phyloP scores from a whole-genome alignment of 768 basidiomycete genomes.

The Mycena rebaudengoi region DNA sequence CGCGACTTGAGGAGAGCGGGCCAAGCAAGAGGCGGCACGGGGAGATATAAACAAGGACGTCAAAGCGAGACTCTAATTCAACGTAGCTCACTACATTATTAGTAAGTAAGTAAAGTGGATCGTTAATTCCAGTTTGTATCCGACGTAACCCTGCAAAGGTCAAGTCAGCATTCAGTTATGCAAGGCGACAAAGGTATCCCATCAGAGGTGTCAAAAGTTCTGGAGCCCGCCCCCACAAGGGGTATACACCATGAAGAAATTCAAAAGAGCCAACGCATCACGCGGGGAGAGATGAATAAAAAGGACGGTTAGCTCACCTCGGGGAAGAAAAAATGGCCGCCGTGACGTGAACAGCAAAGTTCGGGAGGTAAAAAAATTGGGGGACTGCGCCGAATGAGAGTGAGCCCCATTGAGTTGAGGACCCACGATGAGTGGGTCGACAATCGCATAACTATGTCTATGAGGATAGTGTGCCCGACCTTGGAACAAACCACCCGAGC shows the following conservation, averaged over 20 bases:
- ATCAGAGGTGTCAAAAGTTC: constrained; percentile 70
- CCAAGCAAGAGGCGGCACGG: constrained; percentile 62
- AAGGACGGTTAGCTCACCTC: constrained; percentile 30
- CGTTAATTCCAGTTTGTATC: not conserved
- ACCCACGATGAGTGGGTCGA: constrained; percentile 47
- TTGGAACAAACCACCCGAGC: constrained; percentile 52
- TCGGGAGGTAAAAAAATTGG: constrained; percentile 64
- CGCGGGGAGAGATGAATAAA: constrained; percentile 34
- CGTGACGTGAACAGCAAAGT: constrained; percentile 55
- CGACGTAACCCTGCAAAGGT: constrained; percentile 2
- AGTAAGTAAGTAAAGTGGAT: not conserved
- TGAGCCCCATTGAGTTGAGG: constrained; percentile 93
- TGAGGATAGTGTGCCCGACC: constrained; percentile 70
- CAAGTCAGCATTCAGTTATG: not conserved
- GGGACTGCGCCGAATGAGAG: constrained; percentile 71
- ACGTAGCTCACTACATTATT: not conserved
- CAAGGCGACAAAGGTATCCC: not conserved
- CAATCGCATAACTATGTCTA: constrained; percentile 92
- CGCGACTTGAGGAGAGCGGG: constrained; percentile 76
- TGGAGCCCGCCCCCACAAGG: constrained; percentile 74
- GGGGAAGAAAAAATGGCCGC: constrained; percentile 2
- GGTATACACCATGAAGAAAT: constrained; percentile 96
- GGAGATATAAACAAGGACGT: constrained; percentile 37
- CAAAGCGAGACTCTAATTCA: constrained; percentile 44
- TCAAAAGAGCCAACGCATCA: constrained; percentile 75